Conservation (phyloP, 345 rosid genomes). For the Clausena lansium region DNA sequence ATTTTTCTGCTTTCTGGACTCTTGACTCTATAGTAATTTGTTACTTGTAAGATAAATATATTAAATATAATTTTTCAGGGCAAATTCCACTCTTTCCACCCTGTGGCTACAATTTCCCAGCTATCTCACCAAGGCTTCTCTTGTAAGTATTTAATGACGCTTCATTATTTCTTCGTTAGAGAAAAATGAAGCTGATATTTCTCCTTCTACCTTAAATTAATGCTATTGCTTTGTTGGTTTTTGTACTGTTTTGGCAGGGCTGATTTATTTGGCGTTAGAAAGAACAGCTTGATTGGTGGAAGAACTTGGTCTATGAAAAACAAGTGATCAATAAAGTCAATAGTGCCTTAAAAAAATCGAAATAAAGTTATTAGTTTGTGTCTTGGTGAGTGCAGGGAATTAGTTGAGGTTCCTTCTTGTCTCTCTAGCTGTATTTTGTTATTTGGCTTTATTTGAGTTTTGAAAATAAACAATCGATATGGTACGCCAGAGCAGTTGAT, state of each 20-base stretch:
- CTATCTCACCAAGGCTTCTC: constrained; percentile 96
- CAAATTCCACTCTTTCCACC: constrained; percentile 94
- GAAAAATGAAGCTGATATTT: too few species aligned
- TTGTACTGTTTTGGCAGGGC: too few species aligned
- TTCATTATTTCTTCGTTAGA: neutral
- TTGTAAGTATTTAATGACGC: constrained; percentile 44
- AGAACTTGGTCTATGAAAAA: too few species aligned
- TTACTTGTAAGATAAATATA: neutral
- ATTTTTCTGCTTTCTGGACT: too few species aligned
- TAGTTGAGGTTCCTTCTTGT: neutral
- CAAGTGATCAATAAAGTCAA: neutral
- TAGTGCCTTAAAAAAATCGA: too few species aligned
- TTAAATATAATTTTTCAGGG: constrained; percentile 43
- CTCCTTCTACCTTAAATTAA: too few species aligned
- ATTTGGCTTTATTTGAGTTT: neutral
- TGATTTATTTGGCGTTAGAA: too few species aligned
- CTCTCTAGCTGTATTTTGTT: too few species aligned
- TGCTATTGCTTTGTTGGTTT: too few species aligned
- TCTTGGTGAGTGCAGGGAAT: neutral
- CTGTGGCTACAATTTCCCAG: constrained; percentile 93
- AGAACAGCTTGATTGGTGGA: too few species aligned
- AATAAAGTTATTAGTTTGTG: too few species aligned
- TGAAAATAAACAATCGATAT: neutral
- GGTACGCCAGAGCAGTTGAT: neutral
- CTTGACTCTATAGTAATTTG: too few species aligned